Conservation (phyloP, 345 rosid species). For the Pugionium dolabratum region DNA sequence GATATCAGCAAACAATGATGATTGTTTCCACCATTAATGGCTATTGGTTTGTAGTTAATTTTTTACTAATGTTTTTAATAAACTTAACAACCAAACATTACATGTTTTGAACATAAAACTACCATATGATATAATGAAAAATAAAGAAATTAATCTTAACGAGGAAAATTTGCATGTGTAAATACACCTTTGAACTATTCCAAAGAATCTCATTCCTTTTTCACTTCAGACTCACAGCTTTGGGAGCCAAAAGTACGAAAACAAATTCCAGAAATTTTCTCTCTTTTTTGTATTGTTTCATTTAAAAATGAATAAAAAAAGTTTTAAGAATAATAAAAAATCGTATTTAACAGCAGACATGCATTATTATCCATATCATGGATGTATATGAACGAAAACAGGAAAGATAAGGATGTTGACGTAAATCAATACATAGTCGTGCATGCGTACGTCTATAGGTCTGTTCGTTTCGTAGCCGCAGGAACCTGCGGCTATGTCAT, state of each 20-base stretch:
- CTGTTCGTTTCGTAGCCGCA: no score
- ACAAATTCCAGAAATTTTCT: neutral
- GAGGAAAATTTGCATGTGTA: conserved; percentile 15
- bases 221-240: conserved; percentile 13
- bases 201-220: neutral
- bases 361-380: conserved; percentile 8
- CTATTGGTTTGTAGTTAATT: conserved; percentile 18
- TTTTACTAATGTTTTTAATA: conserved; percentile 8
- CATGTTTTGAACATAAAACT: neutral
- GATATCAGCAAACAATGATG: conserved; percentile 10
- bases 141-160: neutral
- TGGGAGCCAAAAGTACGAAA: neutral
- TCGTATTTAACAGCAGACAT: neutral
- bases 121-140: neutral
- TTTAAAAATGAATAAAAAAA: neutral
- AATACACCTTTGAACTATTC: neutral
- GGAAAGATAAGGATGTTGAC: conserved; percentile 29
- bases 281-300: neutral
- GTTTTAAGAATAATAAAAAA: neutral
- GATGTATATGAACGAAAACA: conserved; percentile 25
- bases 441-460: neutral
- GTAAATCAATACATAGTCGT: neutral
- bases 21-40: conserved; percentile 31
- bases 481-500: no score
- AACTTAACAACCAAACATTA: neutral